phyloP scores from a whole-genome alignment of 179 eudicot species.

The Beta corolliflora region DNA sequence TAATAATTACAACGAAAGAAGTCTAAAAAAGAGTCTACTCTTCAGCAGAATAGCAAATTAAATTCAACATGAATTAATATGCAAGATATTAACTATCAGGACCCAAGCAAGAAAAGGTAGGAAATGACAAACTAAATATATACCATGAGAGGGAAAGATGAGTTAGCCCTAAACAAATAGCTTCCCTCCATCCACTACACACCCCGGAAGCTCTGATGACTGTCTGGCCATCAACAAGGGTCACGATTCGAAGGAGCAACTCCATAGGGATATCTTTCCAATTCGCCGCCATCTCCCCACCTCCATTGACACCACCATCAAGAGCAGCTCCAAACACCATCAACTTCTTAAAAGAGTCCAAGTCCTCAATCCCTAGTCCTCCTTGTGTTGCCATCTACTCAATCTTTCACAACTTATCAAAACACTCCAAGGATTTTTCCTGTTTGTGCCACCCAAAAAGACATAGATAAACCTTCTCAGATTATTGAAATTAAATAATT shows the following conservation, averaged over 20 bases:
- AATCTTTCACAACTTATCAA: slow-evolving; percentile 12
- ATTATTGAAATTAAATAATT: slow-evolving; percentile 9
- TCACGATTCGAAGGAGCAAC: slow-evolving; percentile 70
- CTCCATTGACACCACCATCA: slow-evolving; percentile 32
- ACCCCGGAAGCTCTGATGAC: slow-evolving; percentile 77
- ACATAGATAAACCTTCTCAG: slow-evolving; percentile 13
- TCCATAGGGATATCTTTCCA: slow-evolving; percentile 97
- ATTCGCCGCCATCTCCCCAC: slow-evolving; percentile 41
- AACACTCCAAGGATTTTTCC: neutral
- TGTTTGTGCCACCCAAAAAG: slow-evolving; percentile 14
- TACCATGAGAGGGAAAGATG: slow-evolving; percentile 89
- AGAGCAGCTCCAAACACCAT: slow-evolving; percentile 54
- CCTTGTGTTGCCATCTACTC: slow-evolving; percentile 42
- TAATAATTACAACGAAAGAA: neutral
- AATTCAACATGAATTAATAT: neutral
- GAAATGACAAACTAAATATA: neutral
- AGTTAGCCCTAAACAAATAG: slow-evolving; percentile 66
- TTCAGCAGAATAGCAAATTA: neutral
- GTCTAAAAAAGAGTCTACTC: neutral
- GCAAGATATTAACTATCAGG: neutral
- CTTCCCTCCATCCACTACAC: slow-evolving; percentile 92
- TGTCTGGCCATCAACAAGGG: slow-evolving; percentile 75
- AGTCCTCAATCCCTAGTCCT: slow-evolving; percentile 46
- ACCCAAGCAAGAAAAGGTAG: neutral
- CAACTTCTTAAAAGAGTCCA: slow-evolving; percentile 60